A percentile compares a stretch with the other conserved stretches of the same genome.
Conservation (phyloP, 352 stramenopile species). For the Phytophthora chlamydospora region DNA sequence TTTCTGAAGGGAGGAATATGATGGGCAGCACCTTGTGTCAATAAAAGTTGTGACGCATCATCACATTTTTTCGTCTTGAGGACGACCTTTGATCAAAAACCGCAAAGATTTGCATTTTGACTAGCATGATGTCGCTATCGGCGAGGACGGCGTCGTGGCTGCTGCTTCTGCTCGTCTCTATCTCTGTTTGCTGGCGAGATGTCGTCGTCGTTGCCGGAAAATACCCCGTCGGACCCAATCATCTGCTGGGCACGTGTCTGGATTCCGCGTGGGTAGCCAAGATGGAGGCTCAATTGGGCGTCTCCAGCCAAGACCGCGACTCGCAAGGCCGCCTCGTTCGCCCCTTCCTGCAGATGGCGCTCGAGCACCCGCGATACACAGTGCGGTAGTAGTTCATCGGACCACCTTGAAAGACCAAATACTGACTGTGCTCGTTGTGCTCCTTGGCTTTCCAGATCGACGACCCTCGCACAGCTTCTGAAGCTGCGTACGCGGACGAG, state of each 20-base stretch:
- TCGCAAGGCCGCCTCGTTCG: constrained; percentile 32
- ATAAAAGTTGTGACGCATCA: too few species aligned
- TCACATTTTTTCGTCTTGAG: too few species aligned
- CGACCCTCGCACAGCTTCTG: constrained; percentile 27
- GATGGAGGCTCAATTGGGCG: constrained; percentile 27
- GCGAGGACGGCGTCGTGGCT: too few species aligned
- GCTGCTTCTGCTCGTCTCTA: too few species aligned
- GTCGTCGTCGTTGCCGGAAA: neutral
- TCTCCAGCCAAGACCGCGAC: constrained; percentile 40
- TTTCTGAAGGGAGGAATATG: too few species aligned
- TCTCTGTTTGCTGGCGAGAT: neutral
- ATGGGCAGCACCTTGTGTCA: too few species aligned
- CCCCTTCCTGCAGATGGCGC: constrained; percentile 50
- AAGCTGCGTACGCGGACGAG: constrained; percentile 7
- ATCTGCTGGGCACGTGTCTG: constrained; percentile 60
- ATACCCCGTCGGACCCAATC: constrained; percentile 36
- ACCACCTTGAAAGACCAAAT: neutral
- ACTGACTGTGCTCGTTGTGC: neutral
- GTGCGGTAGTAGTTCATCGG: neutral
- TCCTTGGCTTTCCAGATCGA: constrained; percentile 17
- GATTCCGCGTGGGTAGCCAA: constrained; percentile 41
- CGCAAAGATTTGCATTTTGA: too few species aligned
- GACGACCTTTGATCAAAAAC: too few species aligned
- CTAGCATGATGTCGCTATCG: too few species aligned
- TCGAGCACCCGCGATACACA: constrained; percentile 37